A percentile compares a stretch with the other conserved stretches of the same genome.
Evolutionary conservation across 495 filamentous ascomycete species (phyloP).

Genomic region (Neurospora sp.): DNA sequence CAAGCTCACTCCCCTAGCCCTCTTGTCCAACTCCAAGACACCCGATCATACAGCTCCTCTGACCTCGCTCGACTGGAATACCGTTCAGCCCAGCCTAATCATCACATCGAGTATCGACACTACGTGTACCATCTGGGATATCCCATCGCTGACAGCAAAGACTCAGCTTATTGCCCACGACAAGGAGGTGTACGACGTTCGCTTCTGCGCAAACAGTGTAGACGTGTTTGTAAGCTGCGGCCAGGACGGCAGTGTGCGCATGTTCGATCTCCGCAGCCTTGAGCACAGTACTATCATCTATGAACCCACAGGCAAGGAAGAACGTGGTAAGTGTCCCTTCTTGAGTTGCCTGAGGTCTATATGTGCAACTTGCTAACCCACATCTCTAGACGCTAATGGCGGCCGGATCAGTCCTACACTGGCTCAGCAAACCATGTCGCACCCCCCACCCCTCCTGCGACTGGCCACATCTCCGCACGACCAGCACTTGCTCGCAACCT

Average conservation of each 20-base stretch:
- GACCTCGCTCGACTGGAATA: constrained; percentile 97
- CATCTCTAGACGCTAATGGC: constrained; percentile 28
- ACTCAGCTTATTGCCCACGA: constrained; percentile 98
- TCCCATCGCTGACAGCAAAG: constrained; percentile 93
- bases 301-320: constrained; percentile 83
- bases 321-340: constrained; percentile 51
- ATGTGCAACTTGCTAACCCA: constrained; percentile 10
- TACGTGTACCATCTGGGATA: constrained; percentile 99
- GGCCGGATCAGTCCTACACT: constrained; percentile 51
- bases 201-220: constrained; percentile 91
- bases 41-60: constrained; percentile 95
- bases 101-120: constrained; percentile 99
- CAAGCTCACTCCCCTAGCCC: constrained; percentile 86
- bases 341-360: too few species aligned
- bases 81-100: constrained; percentile 86
- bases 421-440: constrained; percentile 64
- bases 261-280: constrained; percentile 95
- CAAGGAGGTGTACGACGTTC: constrained; percentile 97
- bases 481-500: constrained; percentile 89
- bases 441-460: constrained; percentile 75
- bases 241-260: constrained; percentile 93
- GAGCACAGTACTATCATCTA: constrained; percentile 99
- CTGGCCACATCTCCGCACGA: constrained; percentile 94
- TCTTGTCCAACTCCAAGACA: constrained; percentile 95
- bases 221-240: constrained; percentile 98